These are phyloP conservation scores for Teratosphaeria viscida DNA, from an alignment of 2,329 filamentous ascomycete genomes.

Conservation along the genomic window DNA sequence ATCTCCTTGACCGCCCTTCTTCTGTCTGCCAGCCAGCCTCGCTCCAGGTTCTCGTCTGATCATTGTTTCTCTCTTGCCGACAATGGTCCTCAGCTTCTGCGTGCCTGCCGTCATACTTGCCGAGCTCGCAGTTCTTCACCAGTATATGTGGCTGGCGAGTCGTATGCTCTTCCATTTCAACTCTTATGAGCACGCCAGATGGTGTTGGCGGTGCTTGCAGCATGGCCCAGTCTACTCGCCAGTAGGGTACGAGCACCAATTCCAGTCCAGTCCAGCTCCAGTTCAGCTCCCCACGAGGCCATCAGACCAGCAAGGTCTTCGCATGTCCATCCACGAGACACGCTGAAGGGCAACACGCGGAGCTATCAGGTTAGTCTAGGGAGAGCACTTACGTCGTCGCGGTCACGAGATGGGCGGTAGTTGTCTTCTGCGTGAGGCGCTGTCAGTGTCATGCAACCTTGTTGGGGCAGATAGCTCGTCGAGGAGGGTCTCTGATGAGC, in stretches of 20 bases:
- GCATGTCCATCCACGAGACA: background rate
- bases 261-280: background rate
- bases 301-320: background rate
- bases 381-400: constrained; percentile 8
- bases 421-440: constrained; percentile 8
- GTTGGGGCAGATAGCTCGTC: background rate
- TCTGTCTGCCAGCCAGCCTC: background rate
- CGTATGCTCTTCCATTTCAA: background rate
- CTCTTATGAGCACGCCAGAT: background rate
- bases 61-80: background rate
- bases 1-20: background rate
- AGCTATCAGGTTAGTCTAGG: background rate
- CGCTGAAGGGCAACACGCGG: background rate
- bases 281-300: background rate
- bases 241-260: background rate
- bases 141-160: background rate
- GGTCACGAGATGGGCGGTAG: constrained; percentile 11
- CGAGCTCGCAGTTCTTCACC: background rate
- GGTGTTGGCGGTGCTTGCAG: background rate
- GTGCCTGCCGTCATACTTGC: background rate
- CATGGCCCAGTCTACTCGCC: background rate
- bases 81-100: background rate
- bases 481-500: background rate
- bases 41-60: background rate
- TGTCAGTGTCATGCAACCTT: constrained; percentile 3